Evolutionary conservation across 164 flowering plant genomes (phyloP), one percentile per base, ranked within the genome.

Genomic region (Malania oleifera): DNA sequence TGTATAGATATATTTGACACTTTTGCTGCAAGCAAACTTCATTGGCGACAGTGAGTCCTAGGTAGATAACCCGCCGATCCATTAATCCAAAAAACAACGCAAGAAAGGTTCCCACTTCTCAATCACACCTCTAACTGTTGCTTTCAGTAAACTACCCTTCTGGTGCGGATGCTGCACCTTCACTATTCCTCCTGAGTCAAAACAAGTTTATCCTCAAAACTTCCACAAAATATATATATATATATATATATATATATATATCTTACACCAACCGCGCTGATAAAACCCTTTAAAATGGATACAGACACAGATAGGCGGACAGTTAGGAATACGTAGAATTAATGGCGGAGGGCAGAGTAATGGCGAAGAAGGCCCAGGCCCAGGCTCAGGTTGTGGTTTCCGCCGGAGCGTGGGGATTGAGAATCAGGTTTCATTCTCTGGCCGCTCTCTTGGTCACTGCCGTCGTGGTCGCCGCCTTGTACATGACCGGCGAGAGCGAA

Each of bases 341-440:
- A 17, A 18, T 17, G 46, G 20, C 11, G 5, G 46, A 17, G 5
- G 46, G 46, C 15, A 43, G 46, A n/a, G 19, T 18, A 43, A 3
- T 43, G 19, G 15, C 5, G 2, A n/a, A 11, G 15, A 43, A 43
- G 19, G 15, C 11, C 5, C 46, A 2, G 2, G 2, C 20, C 7
- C 19, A 15, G 41, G 13, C 14, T 2, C 46, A 11, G 19, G 46
- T 43, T 3, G 6, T 15, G 5, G 20, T 18, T 17, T 17, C 46
- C 46, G 46, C 6, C 46, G 5, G 35, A 9, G 31, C 70, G 47
- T 69, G 73, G 80, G 78, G 69, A 7, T 29, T 73, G 25, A 70
- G 81, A 37, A 54, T 57, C 67, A 74, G 63, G 18, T 69, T 81
- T 51, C 74, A 71, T 9, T 72, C 77, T 56, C 70, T 80, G 5